phyloP scores from a whole-genome alignment of 2,329 filamentous ascomycete genomes.

The Fusarium sp. region DNA sequence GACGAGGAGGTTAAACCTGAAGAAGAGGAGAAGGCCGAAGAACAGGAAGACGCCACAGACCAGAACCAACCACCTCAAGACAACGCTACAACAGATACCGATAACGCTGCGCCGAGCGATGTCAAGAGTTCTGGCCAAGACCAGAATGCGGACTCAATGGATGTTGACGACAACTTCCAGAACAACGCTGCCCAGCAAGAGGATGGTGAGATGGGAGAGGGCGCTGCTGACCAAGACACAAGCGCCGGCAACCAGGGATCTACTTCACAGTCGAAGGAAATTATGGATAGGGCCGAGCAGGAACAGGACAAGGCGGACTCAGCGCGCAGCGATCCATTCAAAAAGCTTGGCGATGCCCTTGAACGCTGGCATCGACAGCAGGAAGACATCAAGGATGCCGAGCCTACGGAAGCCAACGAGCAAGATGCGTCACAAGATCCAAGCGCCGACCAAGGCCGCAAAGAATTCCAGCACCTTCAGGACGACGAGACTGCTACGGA shows the following conservation, averaged over 20 bases:
- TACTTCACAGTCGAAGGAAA: slow-evolving; percentile 62
- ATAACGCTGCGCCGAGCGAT: slow-evolving; percentile 74
- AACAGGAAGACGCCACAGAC: slow-evolving; percentile 64
- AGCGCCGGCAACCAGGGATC: slow-evolving; percentile 73
- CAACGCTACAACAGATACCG: slow-evolving; percentile 65
- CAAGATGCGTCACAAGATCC: slow-evolving; percentile 61
- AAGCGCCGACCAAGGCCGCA: slow-evolving; percentile 71
- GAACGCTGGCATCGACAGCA: slow-evolving; percentile 94
- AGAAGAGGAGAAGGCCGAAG: slow-evolving; percentile 68
- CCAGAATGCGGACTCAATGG: slow-evolving; percentile 71
- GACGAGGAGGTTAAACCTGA: slow-evolving; percentile 58
- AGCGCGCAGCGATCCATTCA: slow-evolving; percentile 78
- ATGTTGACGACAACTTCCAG: slow-evolving; percentile 72
- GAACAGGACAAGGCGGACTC: slow-evolving; percentile 57
- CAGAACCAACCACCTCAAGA: slow-evolving; percentile 57
- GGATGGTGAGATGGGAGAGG: slow-evolving; percentile 74
- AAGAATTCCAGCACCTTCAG: slow-evolving; percentile 93
- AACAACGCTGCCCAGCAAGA: slow-evolving; percentile 73
- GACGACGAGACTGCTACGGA: slow-evolving; percentile 87
- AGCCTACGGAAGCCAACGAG: slow-evolving; percentile 56
- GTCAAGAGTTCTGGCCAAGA: slow-evolving; percentile 74
- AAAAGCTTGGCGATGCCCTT: slow-evolving; percentile 91
- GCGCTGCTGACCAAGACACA: slow-evolving; percentile 72
- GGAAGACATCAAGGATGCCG: slow-evolving; percentile 77
- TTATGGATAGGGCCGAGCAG: slow-evolving; percentile 60